Conservation (phyloP, 2,329 filamentous ascomycete species). For the Pseudopithomyces chartarum region DNA sequence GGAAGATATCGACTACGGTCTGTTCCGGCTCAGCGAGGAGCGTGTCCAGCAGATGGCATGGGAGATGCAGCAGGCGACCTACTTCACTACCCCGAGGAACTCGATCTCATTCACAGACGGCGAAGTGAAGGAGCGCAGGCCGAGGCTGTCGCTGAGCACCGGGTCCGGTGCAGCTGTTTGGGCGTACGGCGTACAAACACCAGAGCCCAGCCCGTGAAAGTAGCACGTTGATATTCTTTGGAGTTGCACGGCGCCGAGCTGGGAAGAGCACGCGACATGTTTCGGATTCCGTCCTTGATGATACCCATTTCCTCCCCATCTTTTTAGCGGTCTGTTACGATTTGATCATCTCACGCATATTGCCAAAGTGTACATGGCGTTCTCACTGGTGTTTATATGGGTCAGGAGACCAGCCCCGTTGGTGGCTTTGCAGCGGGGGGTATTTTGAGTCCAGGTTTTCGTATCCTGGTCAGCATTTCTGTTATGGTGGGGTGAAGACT, state of each 20-base stretch:
- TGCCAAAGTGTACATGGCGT: neutral
- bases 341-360: conserved; percentile 2
- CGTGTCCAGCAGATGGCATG: conserved; percentile 36
- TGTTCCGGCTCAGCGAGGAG: conserved; percentile 40
- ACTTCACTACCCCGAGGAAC: conserved; percentile 6
- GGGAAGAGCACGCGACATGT: neutral
- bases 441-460: neutral
- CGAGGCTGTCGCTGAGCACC: conserved; percentile 30
- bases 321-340: neutral
- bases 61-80: conserved; percentile 34
- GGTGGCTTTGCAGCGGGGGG: conserved; percentile 2
- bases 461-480: neutral
- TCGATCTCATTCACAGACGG: conserved; percentile 7
- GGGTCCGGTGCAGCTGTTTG: conserved; percentile 33
- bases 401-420: neutral
- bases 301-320: conserved; percentile 2
- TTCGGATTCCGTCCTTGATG: neutral
- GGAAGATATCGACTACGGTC: conserved; percentile 43
- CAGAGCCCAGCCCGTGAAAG: conserved; percentile 45
- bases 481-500: neutral
- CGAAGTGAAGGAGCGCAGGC: conserved; percentile 19
- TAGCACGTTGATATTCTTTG: neutral
- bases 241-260: neutral
- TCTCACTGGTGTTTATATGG: neutral
- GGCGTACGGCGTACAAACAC: conserved; percentile 42